Evolutionary conservation across 441 rosid species (phyloP).

Genomic region (Arabidopsis hybrid): DNA sequence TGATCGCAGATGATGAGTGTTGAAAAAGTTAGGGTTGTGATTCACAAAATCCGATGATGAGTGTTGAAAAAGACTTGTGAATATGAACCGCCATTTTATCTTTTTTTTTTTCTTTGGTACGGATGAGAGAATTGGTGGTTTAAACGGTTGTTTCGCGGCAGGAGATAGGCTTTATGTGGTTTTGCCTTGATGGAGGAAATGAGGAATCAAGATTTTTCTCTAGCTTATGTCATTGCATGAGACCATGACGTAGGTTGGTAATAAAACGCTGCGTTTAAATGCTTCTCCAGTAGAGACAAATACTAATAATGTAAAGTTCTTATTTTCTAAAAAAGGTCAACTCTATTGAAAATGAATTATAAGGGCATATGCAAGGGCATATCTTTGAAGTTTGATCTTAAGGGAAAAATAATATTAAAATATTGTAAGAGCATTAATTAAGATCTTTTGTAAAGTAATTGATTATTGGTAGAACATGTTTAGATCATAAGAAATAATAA

Average conservation of each 20-base stretch:
- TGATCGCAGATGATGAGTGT: slow-evolving; percentile 41
- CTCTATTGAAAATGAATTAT: too few relatives aligned
- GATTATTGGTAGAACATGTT: too few relatives aligned
- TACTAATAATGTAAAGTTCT: too few relatives aligned
- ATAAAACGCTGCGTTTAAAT: not conserved
- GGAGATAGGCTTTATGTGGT: slow-evolving; percentile 46
- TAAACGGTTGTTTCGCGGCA: slow-evolving; percentile 27
- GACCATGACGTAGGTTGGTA: not conserved
- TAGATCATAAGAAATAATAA: too few relatives aligned
- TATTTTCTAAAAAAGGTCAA: not conserved
- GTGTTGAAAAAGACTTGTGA: too few relatives aligned
- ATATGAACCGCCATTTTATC: slow-evolving; percentile 44
- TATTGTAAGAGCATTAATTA: too few relatives aligned
- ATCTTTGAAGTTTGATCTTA: too few relatives aligned
- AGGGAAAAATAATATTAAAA: too few relatives aligned
- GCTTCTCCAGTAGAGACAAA: not conserved
- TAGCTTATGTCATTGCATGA: not conserved
- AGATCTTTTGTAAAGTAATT: too few relatives aligned
- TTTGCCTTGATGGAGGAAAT: slow-evolving; percentile 20
- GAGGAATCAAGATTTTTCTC: not conserved
- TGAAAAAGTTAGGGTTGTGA: slow-evolving; percentile 41
- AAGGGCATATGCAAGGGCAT: too few relatives aligned
- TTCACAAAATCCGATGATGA: too few relatives aligned
- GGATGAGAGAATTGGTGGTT: slow-evolving; percentile 27
- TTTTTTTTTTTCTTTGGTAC: not conserved